phyloP scores from a whole-genome alignment of 306 rosid species.

The Casuarina equisetifolia region DNA sequence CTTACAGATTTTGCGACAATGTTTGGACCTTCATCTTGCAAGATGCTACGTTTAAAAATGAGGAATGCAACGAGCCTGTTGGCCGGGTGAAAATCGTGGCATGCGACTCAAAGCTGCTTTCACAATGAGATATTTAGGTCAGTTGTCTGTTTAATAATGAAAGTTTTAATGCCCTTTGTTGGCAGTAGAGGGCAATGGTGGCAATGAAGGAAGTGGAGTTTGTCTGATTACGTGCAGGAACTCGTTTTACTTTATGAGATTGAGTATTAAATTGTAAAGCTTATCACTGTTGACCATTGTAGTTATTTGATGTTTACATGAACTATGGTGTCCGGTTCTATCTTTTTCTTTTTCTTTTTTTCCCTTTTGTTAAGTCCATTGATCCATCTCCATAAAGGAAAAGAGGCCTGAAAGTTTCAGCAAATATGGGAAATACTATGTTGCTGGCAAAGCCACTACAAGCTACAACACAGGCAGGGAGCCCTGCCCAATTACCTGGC shows the following conservation, averaged over 20 bases:
- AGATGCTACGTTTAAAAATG: conserved; percentile 62
- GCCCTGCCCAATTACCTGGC: neutral
- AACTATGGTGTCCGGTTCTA: conserved; percentile 29
- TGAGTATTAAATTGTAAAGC: conserved; percentile 34
- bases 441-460: neutral
- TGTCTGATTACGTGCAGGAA: conserved; percentile 34
- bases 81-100: conserved; percentile 88
- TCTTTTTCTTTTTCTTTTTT: conserved; percentile 12
- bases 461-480: neutral
- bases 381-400: neutral
- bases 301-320: conserved; percentile 31
- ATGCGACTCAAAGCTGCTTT: conserved; percentile 88
- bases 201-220: conserved; percentile 19
- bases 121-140: conserved; percentile 49
- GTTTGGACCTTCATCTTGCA: conserved; percentile 97
- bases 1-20: conserved; percentile 93
- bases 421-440: neutral
- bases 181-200: conserved; percentile 27
- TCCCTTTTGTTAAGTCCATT: neutral
- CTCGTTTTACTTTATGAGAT: conserved; percentile 32
- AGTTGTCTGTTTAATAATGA: conserved; percentile 22
- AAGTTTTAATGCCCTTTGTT: neutral
- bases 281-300: conserved; percentile 34
- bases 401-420: neutral
- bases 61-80: conserved; percentile 63